A percentile compares a stretch with the other conserved stretches of the same genome.
Evolutionary conservation across 2,329 filamentous ascomycete genomes (phyloP).

Genomic region (Ilyonectria destructans): DNA sequence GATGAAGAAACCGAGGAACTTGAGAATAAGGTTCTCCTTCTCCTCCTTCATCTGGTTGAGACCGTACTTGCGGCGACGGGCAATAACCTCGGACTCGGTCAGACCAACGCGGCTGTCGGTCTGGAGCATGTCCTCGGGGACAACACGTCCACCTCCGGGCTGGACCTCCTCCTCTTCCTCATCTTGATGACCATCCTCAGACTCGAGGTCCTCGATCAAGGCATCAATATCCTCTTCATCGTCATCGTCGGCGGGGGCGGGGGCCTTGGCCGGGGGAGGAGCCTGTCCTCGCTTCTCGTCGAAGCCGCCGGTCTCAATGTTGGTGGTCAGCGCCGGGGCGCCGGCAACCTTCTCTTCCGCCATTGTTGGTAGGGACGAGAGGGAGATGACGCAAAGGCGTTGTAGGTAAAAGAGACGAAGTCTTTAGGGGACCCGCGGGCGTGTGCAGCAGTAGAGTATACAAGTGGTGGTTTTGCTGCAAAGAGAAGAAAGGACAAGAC

Average conservation of each 20-base stretch:
- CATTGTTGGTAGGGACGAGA: slow-evolving; percentile 57
- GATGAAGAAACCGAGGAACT: slow-evolving; percentile 88
- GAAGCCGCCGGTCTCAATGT: slow-evolving; percentile 77
- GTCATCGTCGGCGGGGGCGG: slow-evolving; percentile 72
- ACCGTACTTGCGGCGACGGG: slow-evolving; percentile 80
- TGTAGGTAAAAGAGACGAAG: slow-evolving; percentile 40
- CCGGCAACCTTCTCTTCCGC: slow-evolving; percentile 69
- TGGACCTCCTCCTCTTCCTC: slow-evolving; percentile 70
- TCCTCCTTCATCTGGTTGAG: slow-evolving; percentile 94
- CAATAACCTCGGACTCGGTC: slow-evolving; percentile 77
- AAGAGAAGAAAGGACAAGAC: slow-evolving; percentile 47
- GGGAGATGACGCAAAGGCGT: slow-evolving; percentile 38
- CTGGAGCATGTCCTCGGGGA: slow-evolving; percentile 83
- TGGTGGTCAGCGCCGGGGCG: slow-evolving; percentile 74
- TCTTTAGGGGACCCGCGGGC: slow-evolving; percentile 41
- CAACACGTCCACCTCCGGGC: slow-evolving; percentile 71
- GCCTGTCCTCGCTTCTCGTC: slow-evolving; percentile 72
- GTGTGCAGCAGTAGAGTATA: slow-evolving; percentile 44
- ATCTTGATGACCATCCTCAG: slow-evolving; percentile 80
- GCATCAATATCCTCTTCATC: slow-evolving; percentile 88
- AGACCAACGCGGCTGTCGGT: slow-evolving; percentile 84
- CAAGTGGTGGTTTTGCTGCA: slow-evolving; percentile 38
- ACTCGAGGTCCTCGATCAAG: slow-evolving; percentile 90
- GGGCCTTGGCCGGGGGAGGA: slow-evolving; percentile 56
- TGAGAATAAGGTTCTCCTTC: slow-evolving; percentile 87